Evolutionary conservation across 257 asterid species (phyloP), one percentile per base, ranked within the genome.

Genomic region (Fraxinus cuspidata): DNA sequence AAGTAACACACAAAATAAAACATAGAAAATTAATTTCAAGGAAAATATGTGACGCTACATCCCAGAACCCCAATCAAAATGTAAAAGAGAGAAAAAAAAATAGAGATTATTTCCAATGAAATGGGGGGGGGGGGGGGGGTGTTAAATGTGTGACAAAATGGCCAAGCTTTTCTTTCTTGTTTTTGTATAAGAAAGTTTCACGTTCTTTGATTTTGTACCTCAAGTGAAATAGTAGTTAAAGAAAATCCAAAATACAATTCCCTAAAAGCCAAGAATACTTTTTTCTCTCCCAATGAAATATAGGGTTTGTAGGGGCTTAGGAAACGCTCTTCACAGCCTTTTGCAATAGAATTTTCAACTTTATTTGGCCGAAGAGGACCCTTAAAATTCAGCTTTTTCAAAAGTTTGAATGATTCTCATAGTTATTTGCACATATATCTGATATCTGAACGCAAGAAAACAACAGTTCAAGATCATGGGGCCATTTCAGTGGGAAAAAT

Each of bases 381-480:
- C 77, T 66, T 73, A 74, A 81, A 86, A 82, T 75, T 79, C 88
- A 85, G 84, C 94, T 87, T 82, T 89, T 82, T 37, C 93, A 83
- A 87, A 89, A 86, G 91, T 82, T 74, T 76, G 78, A 88, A 87
- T 87, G 83, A 89, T 90, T 82, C 87, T 71, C 19, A 7, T 5
- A 5, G 18, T 64, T 11, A 42, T 42, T 73, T 81, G 81, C 51
- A 76, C 77, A 81, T 75, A 67, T 74, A 64, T 82, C 70, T 72
- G 81, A 85, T 81, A 88, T 86, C 86, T 84, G 86, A 90, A 92
- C 82, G 89, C 90, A 74, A 82, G 85, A 85, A 85, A 84, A 70
- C 83, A 77, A 75, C 83, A 73, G 70, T 84, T 77, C 65, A 79
- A 56, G 29, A 53, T 74, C 49, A 75, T 51, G 27, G 2, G 53